These are phyloP conservation scores for Cyclotella atomus DNA, from an alignment of 108 stramenopile species.

Conservation along the genomic window DNA sequence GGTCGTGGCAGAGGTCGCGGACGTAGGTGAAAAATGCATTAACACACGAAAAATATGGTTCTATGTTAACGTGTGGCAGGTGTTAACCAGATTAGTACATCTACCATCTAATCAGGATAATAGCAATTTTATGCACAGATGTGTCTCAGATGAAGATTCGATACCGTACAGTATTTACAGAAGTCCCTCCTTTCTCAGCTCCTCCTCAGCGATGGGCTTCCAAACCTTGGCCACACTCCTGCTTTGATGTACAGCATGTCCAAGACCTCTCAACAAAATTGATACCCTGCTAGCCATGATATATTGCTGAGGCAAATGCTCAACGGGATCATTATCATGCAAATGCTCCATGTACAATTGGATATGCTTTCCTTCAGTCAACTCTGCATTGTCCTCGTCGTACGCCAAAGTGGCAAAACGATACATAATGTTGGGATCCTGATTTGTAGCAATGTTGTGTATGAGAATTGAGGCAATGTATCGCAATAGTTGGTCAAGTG, in stretches of 20 bases:
- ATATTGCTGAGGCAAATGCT: conserved; percentile 66
- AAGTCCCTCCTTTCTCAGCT: conserved; percentile 64
- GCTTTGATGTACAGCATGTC: conserved; percentile 77
- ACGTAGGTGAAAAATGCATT: no score
- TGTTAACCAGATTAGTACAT: no score
- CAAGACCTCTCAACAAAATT: conserved; percentile 76
- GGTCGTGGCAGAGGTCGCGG: conserved; percentile 9
- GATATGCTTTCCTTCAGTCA: conserved; percentile 78
- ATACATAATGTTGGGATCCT: conserved; percentile 68
- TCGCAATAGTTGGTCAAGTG: no score
- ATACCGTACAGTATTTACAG: no score
- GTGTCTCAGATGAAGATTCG: no score
- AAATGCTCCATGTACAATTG: conserved; percentile 85
- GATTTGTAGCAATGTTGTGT: no score
- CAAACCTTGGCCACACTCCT: conserved; percentile 71
- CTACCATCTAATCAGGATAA: no score
- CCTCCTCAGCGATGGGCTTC: conserved; percentile 78
- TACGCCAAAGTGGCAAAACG: conserved; percentile 76
- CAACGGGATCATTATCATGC: conserved; percentile 70
- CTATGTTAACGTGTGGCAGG: no score
- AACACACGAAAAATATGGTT: no score
- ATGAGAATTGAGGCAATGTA: no score
- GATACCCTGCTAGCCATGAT: conserved; percentile 71
- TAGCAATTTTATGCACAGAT: no score
- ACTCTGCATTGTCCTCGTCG: conserved; percentile 69